These are phyloP conservation scores for Colletotrichum viniferum DNA, from an alignment of 2,329 filamentous ascomycete species.

Conservation along the genomic window DNA sequence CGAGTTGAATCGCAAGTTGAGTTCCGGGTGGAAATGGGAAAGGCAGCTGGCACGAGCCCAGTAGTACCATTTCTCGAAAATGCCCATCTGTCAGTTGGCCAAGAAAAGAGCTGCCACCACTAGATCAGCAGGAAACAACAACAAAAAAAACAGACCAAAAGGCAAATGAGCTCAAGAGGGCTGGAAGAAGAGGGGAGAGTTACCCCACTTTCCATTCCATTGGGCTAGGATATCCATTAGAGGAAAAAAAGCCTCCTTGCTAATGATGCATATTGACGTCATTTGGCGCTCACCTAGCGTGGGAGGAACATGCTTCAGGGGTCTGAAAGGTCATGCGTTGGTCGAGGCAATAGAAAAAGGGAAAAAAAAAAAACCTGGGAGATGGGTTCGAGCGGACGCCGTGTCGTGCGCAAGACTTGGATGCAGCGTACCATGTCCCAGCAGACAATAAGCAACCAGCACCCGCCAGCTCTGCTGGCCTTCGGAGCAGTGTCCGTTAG, in stretches of 20 bases:
- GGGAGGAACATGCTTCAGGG: slow-evolving; percentile 9
- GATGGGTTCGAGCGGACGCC: background rate
- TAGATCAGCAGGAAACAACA: background rate
- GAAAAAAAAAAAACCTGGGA: background rate
- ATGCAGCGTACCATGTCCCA: background rate
- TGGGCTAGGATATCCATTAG: background rate
- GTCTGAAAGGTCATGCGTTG: slow-evolving; percentile 12
- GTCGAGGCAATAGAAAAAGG: background rate
- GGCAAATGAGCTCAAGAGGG: background rate
- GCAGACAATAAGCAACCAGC: background rate
- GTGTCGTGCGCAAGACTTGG: background rate
- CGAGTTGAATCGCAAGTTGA: background rate
- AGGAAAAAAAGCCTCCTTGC: background rate
- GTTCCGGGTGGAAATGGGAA: background rate
- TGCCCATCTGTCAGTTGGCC: background rate
- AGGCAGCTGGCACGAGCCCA: background rate
- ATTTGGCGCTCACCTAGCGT: background rate
- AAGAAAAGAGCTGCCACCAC: background rate
- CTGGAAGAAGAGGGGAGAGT: background rate
- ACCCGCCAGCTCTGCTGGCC: background rate
- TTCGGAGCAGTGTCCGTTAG: slow-evolving; percentile 19
- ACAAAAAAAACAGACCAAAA: background rate
- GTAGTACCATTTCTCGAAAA: background rate
- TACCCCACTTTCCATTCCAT: background rate
- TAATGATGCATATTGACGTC: slow-evolving; percentile 5